These are phyloP conservation scores for Tanacetum coccineum DNA, from an alignment of 129 eudicot genomes.

Conservation along the genomic window DNA sequence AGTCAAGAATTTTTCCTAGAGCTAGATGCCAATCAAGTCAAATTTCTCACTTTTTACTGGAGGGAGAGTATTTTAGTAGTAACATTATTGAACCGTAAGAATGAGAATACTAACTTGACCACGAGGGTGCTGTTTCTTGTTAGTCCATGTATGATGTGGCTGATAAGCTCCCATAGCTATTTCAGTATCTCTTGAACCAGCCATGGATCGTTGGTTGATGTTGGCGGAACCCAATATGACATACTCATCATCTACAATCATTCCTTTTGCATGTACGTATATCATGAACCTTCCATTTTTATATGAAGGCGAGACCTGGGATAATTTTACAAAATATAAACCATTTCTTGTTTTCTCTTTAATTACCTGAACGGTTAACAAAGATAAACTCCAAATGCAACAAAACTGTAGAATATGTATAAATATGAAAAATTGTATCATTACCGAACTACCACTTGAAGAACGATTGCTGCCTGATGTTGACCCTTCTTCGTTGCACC, in stretches of 20 bases:
- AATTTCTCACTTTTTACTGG: background rate
- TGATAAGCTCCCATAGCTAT: slow-evolving; percentile 97
- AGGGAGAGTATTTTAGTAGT: background rate
- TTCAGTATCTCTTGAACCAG: slow-evolving; percentile 96
- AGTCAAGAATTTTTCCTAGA: background rate
- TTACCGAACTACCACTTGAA: slow-evolving; percentile 51
- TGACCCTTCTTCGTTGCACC: slow-evolving; percentile 23
- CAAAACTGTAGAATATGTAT: background rate
- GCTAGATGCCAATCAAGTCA: background rate
- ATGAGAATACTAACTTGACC: slow-evolving; percentile 62
- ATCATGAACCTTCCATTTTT: slow-evolving; percentile 52
- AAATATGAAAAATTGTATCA: background rate
- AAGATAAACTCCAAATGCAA: background rate
- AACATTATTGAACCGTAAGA: background rate
- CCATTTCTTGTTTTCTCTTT: background rate
- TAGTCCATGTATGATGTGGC: slow-evolving; percentile 71
- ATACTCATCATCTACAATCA: slow-evolving; percentile 53
- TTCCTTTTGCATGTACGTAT: slow-evolving; percentile 54
- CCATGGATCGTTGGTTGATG: slow-evolving; percentile 66
- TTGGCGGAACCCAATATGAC: slow-evolving; percentile 49
- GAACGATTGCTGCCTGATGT: slow-evolving; percentile 21
- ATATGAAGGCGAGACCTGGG: slow-evolving; percentile 59
- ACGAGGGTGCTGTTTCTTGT: slow-evolving; percentile 54
- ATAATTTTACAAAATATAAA: background rate
- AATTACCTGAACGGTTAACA: background rate